These are phyloP conservation scores for Urostyla sp. DNA, from an alignment of 73 alveolate species.

Conservation along the genomic window DNA sequence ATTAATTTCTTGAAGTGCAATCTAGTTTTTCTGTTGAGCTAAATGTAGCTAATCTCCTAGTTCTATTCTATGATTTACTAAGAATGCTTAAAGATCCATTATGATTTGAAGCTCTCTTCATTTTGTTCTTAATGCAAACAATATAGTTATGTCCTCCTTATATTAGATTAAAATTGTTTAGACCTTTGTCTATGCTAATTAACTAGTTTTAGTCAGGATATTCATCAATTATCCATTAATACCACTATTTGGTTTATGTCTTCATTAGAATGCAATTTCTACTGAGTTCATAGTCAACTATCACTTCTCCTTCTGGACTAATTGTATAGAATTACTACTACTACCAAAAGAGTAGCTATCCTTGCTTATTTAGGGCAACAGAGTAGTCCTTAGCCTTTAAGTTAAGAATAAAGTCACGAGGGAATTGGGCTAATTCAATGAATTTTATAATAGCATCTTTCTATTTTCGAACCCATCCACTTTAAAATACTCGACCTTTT, in stretches of 20 bases:
- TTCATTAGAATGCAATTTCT: not conserved
- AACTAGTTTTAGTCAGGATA: too few species aligned
- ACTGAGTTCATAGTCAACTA: slow-evolving; percentile 23
- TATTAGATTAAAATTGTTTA: not conserved
- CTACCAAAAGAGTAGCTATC: slow-evolving; percentile 1
- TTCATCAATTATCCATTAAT: too few species aligned
- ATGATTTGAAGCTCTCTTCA: not conserved
- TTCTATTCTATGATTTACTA: too few species aligned
- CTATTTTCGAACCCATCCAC: too few species aligned
- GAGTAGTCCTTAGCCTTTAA: slow-evolving; percentile 14
- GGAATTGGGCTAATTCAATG: too few species aligned
- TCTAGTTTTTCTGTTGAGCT: too few species aligned
- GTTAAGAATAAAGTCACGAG: too few species aligned
- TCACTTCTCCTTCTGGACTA: not conserved
- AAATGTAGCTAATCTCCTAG: too few species aligned
- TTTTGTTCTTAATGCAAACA: not conserved
- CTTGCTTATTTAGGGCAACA: slow-evolving; percentile 6
- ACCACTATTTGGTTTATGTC: not conserved
- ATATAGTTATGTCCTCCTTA: slow-evolving; percentile 15
- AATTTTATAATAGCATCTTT: too few species aligned
- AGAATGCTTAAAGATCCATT: too few species aligned
- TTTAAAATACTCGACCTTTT: slow-evolving; percentile 13
- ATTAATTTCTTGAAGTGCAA: too few species aligned
- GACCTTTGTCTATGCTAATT: not conserved
- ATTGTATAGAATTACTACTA: not conserved